Evolutionary conservation across 495 filamentous ascomycete genomes (phyloP).

Genomic region (Letharia columbiana): DNA sequence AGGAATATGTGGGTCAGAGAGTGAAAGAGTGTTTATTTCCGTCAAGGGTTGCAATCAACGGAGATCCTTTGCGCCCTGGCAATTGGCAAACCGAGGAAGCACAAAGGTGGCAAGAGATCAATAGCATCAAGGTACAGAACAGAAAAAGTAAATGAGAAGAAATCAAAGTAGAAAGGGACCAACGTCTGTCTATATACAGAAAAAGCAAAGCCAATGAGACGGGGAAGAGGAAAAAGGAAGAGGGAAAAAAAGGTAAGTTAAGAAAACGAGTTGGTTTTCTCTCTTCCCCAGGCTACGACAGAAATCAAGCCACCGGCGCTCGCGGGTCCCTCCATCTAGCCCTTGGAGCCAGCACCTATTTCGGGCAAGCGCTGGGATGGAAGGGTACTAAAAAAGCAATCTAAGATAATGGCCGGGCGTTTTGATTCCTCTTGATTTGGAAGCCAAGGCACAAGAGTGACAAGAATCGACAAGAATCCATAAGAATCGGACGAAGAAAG

Average conservation of each 20-base stretch:
- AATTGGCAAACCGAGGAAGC: neutral
- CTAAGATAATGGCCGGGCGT: constrained; percentile 4
- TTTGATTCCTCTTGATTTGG: neutral
- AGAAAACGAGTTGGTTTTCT: neutral
- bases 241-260: neutral
- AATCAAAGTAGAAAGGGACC: too few species aligned
- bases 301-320: neutral
- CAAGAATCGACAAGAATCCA: neutral
- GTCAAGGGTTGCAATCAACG: neutral
- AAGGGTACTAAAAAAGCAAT: neutral
- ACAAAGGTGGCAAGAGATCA: neutral
- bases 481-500: neutral
- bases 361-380: constrained; percentile 2
- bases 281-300: neutral
- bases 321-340: constrained; percentile 2
- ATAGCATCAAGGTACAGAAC: neutral
- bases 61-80: neutral
- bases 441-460: neutral
- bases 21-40: neutral
- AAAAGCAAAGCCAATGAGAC: neutral
- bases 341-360: neutral
- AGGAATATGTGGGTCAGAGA: neutral
- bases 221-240: neutral
- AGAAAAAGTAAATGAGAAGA: neutral
- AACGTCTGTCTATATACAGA: constrained; percentile 5